Base-by-base conservation (phyloP, 306 rosid species). In the Coriaria nepalensis region DNA sequence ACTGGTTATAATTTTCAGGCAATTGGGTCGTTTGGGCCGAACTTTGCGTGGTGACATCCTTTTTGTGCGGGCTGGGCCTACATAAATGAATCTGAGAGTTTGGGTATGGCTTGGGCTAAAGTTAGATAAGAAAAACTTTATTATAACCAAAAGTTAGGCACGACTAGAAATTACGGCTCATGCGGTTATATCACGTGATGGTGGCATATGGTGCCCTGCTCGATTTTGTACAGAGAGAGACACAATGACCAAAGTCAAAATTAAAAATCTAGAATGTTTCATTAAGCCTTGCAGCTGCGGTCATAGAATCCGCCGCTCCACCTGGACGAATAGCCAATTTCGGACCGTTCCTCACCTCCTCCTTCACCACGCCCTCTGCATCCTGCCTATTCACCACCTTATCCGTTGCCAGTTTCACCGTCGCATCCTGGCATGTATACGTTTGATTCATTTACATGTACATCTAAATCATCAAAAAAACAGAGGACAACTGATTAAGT, bases 251-350 rank as follows among this genome's bases (percentile, higher is more conserved):
- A 38, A 8, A 8, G 0, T 50, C 13, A 51, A 4, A 47, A 4
- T 15, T 55, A 66, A 0, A 62, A 13, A 13, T 33, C n/a, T n/a
- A n/a, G n/a, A n/a, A n/a, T n/a, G n/a, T 68, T 64, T 83, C 69
- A 20, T 78, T 83, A 14, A 80, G 83, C 66, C 72, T 76, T 0
- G 93, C 90, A 29, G 95, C 86, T 0, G 83, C 73, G 0, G 73
- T 59, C 6, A 81, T 67, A 0, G 93, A 61, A 29, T 82, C 90
- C 0, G 82, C 95, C 4, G 78, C 83, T 6, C 96, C 90, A 5
- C 95, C 83, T 0, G 72, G 83, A 37, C 67, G 65, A 0, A 67
- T 70, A 0, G 48, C 20, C 6, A 63, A 51, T 7, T 20, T 66
- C 0, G 76, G 80, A 45, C 52, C 70, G 66, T 80, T 83, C 73